These are phyloP conservation scores for Pythium plurisporium DNA, from an alignment of 352 stramenopile species.

Conservation along the genomic window DNA sequence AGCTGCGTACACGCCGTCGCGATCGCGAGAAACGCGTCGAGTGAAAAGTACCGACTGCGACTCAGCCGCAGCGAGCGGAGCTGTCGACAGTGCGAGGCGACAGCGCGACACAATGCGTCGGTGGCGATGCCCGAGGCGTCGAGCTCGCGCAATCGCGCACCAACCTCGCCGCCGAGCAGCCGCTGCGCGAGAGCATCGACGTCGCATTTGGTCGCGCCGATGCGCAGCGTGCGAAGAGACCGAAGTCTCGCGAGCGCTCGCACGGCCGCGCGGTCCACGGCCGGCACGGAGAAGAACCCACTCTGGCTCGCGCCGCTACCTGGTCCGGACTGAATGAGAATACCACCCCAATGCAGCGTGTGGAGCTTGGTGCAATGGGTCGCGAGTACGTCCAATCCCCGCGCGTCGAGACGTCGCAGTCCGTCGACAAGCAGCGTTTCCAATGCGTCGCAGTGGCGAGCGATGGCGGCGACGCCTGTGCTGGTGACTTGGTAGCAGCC, in stretches of 20 bases:
- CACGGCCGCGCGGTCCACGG: conserved; percentile 30
- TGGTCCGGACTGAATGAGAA: conserved; percentile 46
- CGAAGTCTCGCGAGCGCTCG: conserved; percentile 21
- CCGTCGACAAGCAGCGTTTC: conserved; percentile 52
- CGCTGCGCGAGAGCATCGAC: conserved; percentile 30
- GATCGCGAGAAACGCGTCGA: conserved; percentile 46
- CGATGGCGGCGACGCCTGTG: conserved; percentile 34
- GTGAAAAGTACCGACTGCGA: conserved; percentile 70
- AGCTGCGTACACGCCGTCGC: conserved; percentile 32
- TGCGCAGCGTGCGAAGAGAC: conserved; percentile 38
- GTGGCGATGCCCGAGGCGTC: conserved; percentile 59
- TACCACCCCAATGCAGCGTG: conserved; percentile 45
- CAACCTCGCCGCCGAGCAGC: conserved; percentile 13
- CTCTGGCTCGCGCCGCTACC: neutral
- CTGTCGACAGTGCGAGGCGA: conserved; percentile 30
- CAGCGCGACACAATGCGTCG: conserved; percentile 44
- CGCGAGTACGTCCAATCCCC: conserved; percentile 28
- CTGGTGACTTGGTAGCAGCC: conserved; percentile 68
- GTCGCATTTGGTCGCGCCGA: conserved; percentile 60
- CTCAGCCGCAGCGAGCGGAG: conserved; percentile 52
- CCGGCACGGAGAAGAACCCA: conserved; percentile 67
- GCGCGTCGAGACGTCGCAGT: conserved; percentile 37
- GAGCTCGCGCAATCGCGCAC: conserved; percentile 38
- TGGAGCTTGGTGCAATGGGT: conserved; percentile 34
- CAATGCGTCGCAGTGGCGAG: conserved; percentile 32